Evolutionary conservation across 2,329 filamentous ascomycete genomes (phyloP), one percentile per base, ranked within the genome.

Genomic region (Ophiocordyceps australis): DNA sequence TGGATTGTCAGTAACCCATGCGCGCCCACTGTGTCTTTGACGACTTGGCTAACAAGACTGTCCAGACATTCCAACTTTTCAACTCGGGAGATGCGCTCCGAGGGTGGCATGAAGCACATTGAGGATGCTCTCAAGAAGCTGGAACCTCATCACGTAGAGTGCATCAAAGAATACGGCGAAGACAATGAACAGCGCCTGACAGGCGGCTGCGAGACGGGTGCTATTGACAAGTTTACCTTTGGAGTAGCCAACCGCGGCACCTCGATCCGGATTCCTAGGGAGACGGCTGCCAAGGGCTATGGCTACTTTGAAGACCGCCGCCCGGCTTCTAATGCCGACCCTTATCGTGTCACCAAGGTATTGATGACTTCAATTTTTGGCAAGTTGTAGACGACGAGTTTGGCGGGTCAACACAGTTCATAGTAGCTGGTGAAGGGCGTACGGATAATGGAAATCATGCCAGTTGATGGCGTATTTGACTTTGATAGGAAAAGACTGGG

Each of bases 171-270:
- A 39, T 93, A 93, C 51, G 83, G 89, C 46, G 81, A 92, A 64
- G 86, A 85, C 53, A 98, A 98, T 63, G 82, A 89, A 42, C 69
- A 77, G 42, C 85, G 89, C 48, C 77, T 95, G 42, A 95, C 86
- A 27, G 89, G 89, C 42, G 67, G 69, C 38, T 82, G 94, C 59
- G 89, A 98, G 73, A 98, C 89, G 9, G 85, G 85, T 24, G 71
- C 65, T 42, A 94, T 93, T 46, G 86, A 98, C 49, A 69, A 77
- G 52, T 98, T 98, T 70, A 74, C 72, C 41, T 95, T 75, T 55
- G 86, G 89, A 48, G 75, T 95, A 34, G 89, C 89, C 53, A 86
- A 95, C 74, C 83, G 89, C 57, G 89, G 86, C 46, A 76, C 80
- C 31, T 91, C 79, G 20, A 85, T 95, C 45, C 81, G 89, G 52